Evolutionary conservation across 2,329 filamentous ascomycete species (phyloP).

Genomic region (Alternaria arborescens): DNA sequence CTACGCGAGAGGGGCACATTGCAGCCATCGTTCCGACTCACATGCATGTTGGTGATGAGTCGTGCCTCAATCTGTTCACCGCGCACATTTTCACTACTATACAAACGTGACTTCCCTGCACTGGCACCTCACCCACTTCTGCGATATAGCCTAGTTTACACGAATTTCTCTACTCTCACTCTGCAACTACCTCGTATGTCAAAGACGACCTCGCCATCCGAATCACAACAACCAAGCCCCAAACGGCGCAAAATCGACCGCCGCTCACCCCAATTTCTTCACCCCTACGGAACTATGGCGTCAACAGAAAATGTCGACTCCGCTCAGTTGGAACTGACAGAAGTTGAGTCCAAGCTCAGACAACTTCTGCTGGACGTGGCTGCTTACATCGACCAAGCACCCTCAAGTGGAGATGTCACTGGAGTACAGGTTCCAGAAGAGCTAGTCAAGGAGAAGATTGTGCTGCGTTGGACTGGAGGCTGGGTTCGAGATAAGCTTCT

Average conservation of each 20-base stretch:
- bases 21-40: slow-evolving; percentile 25
- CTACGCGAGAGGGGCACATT: neutral
- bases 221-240: slow-evolving; percentile 35
- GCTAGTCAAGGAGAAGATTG: slow-evolving; percentile 57
- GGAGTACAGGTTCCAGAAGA: slow-evolving; percentile 54
- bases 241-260: slow-evolving; percentile 44
- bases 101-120: slow-evolving; percentile 31
- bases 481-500: slow-evolving; percentile 89
- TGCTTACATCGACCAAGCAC: slow-evolving; percentile 65
- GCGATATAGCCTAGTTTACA: neutral
- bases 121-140: slow-evolving; percentile 1
- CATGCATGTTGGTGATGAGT: slow-evolving; percentile 42
- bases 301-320: slow-evolving; percentile 22
- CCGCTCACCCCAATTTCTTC: slow-evolving; percentile 28
- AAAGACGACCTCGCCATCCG: slow-evolving; percentile 27
- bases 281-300: slow-evolving; percentile 43
- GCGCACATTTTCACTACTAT: slow-evolving; percentile 32
- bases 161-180: slow-evolving; percentile 6
- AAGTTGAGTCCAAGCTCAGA: slow-evolving; percentile 75
- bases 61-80: slow-evolving; percentile 41
- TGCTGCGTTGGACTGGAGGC: slow-evolving; percentile 82
- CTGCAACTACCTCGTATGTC: slow-evolving; percentile 41
- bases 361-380: slow-evolving; percentile 85
- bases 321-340: slow-evolving; percentile 66
- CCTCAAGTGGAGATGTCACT: slow-evolving; percentile 34